Percentiles rank a stretch among this genome's conserved stretches.
These are phyloP conservation scores for Syncephalastrum racemosum DNA, from an alignment of 371 early-diverging fungal species.

Conservation along the genomic window DNA sequence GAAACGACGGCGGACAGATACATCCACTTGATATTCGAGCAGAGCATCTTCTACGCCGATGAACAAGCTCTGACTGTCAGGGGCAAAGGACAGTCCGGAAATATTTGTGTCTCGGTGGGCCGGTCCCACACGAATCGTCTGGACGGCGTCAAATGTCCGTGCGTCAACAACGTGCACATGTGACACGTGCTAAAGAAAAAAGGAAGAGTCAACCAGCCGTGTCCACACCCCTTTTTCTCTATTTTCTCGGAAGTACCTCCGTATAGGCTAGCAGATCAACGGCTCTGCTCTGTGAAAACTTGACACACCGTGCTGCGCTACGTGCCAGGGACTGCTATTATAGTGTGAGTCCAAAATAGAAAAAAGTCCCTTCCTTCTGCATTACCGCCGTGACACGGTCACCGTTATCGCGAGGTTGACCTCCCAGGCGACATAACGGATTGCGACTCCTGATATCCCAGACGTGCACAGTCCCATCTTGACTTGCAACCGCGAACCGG, in stretches of 20 bases:
- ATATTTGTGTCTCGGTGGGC: slow-evolving; percentile 71
- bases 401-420: slow-evolving; percentile 20
- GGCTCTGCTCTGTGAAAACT: slow-evolving; percentile 79
- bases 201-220: not conserved
- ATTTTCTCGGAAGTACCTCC: slow-evolving; percentile 51
- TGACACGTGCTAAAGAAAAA: slow-evolving; percentile 63
- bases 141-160: slow-evolving; percentile 74
- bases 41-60: slow-evolving; percentile 63
- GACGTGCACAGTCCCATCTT: slow-evolving; percentile 83
- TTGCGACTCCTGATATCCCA: slow-evolving; percentile 55
- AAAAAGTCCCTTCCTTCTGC: not conserved
- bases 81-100: slow-evolving; percentile 76
- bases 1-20: slow-evolving; percentile 56
- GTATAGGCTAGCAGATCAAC: slow-evolving; percentile 81
- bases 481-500: slow-evolving; percentile 77
- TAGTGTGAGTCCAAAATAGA: not conserved
- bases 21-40: slow-evolving; percentile 59
- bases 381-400: not conserved
- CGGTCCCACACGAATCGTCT: slow-evolving; percentile 61
- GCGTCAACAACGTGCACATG: slow-evolving; percentile 87
- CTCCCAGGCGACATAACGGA: slow-evolving; percentile 46
- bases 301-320: slow-evolving; percentile 83
- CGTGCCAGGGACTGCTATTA: slow-evolving; percentile 57
- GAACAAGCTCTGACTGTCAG: slow-evolving; percentile 75
- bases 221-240: not conserved